Percentiles rank a stretch among this genome's conserved stretches.
phyloP scores from a whole-genome alignment of 2,329 filamentous ascomycete species.

The Torrubiellomyces zombiae region DNA sequence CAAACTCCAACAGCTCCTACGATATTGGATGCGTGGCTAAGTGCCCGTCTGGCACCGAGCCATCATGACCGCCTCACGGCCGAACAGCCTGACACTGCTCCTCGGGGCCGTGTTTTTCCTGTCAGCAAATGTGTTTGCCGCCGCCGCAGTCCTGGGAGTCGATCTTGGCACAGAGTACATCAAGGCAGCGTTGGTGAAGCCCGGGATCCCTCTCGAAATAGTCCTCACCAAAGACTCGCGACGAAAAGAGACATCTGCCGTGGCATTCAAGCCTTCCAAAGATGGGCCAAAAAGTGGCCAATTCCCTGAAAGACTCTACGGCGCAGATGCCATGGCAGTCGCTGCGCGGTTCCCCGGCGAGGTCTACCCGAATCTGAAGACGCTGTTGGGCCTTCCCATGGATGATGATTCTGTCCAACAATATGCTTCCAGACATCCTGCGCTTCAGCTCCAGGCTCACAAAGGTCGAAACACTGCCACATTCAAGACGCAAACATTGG shows the following conservation, averaged over 20 bases:
- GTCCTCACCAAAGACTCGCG: conserved; percentile 96
- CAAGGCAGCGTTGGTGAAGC: conserved; percentile 91
- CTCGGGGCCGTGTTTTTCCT: conserved; percentile 20
- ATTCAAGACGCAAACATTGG: conserved; percentile 62
- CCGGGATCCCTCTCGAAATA: conserved; percentile 91
- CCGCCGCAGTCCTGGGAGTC: conserved; percentile 69
- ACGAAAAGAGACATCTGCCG: conserved; percentile 80
- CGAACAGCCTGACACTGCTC: conserved; percentile 21
- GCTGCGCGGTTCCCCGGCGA: conserved; percentile 79
- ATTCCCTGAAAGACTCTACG: conserved; percentile 83
- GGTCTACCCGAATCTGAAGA: conserved; percentile 88
- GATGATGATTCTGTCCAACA: conserved; percentile 45
- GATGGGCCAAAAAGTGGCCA: conserved; percentile 42
- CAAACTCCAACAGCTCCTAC: no score
- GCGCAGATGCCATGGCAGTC: conserved; percentile 77
- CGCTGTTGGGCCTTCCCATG: conserved; percentile 59
- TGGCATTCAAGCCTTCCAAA: conserved; percentile 82
- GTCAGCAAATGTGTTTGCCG: conserved; percentile 30
- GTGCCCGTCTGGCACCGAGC: conserved; percentile 5
- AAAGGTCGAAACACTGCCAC: conserved; percentile 50
- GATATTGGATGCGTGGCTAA: conserved; percentile 5
- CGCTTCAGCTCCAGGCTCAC: conserved; percentile 48
- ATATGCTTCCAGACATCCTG: conserved; percentile 65
- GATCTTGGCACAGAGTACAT: conserved; percentile 95
- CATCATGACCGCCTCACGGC: conserved; percentile 17